Evolutionary conservation across 2,329 filamentous ascomycete species (phyloP), one percentile per base, ranked within the genome.

Genomic region (Polytolypa hystricis): DNA sequence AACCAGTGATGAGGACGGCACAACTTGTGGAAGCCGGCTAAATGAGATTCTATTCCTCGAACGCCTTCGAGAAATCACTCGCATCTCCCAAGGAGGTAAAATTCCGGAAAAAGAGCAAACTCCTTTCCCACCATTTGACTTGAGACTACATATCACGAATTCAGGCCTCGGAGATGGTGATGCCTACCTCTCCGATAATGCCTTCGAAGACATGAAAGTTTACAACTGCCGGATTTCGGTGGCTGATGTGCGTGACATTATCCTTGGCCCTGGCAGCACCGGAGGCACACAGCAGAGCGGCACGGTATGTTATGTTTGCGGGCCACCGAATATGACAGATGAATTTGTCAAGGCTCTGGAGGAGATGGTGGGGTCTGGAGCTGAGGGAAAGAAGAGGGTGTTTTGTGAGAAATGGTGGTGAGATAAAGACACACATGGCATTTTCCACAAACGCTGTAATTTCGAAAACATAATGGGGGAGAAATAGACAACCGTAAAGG

Each of bases 281-380:
- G 34, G 25, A 12, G 4, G n/a, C 20, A 12, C 14, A 2, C 28
- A 41, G 25, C 41, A 46, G 33, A 45, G 52, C 1, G 55, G 58
- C 2, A 66, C 67, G 0, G 62, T 78, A 3, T 73, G 75, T 9
- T 84, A 83, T 53, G 58, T 84, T 0, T 84, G 81, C 49, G 80
- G 80, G 1, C 70, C 79, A 10, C 77, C 76, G 8, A 47, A 48
- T 2, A 84, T 84, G 79, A 83, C 78, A 1, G 81, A 84, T 52
- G 66, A 71, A 33, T 68, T 81, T 45, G 73, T 79, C 1, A 56
- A 61, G 14, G 41, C 51, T 11, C 47, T 65, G 7, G 50, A 49
- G 25, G 45, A 40, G 1, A 44, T 57, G 2, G 57, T 68, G 14
- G 65, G 62, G 0, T 61, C 36, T 12, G 29, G 27, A 21, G 12